Base-by-base conservation (phyloP, 805 yeast species). In the Saturnispora bothae region DNA sequence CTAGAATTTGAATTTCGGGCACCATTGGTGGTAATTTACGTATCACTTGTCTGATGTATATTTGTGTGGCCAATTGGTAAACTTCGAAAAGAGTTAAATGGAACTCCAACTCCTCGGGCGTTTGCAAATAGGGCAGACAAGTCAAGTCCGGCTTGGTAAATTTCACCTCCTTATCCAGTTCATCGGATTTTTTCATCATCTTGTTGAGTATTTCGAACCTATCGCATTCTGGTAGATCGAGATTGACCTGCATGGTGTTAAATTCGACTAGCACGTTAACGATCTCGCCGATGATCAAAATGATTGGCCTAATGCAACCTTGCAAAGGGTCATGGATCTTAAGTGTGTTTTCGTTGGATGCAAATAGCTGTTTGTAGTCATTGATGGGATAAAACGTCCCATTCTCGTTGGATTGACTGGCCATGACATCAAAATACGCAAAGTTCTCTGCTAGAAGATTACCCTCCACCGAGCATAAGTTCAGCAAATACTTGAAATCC, bases 371-470 rank as follows among this genome's bases (percentile, higher is more conserved):
- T 29, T 53, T 49, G 40, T 63, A 64, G 36, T 52, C 57, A 17
- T 43, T 39, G 40, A 63, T 54, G 3, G 59, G 56, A 42, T 59
- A 59, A 29, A 53, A 49, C 0, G 69, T 63, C 5, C 69, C 69
- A 28, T 52, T 50, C 26, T 52, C 49, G 34, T 62, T 52, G 2
- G 69, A 56, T 28, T 54, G 58, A 3, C 64, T 56, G 4, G 65
- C 60, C 47, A 63, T 46, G 10, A 65, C 57, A 41, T 65, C 70
- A 43, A 61, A 61, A 47, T 56, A 64, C 20, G 62, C 65, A 45
- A 65, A 61, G 43, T 59, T 63, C 17, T 46, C 45, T 48, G 51
- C 60, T 50, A 65, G 39, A 51, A 61, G 21, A 46, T 50, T 43
- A 43, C 68, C 53, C 50, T 62, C 44, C 51, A 54, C 42, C 33